Percentiles rank a stretch among this genome's conserved stretches.
These are phyloP conservation scores for Umbelopsis sp. DNA, from an alignment of 192 early-diverging fungal genomes.

Conservation along the genomic window DNA sequence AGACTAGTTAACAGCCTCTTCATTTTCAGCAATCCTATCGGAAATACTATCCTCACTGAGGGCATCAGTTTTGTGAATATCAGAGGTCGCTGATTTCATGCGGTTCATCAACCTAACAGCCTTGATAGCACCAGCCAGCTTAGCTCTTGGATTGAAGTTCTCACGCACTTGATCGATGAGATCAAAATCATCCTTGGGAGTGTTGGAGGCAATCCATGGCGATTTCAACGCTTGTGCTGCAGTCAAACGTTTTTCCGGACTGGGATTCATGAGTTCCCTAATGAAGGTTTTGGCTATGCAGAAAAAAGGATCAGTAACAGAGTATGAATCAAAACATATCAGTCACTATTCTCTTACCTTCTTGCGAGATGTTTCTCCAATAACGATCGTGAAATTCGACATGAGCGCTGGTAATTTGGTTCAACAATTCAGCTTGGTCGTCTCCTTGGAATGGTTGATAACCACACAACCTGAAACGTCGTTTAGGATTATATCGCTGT, in stretches of 20 bases:
- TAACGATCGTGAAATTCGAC: constrained; percentile 73
- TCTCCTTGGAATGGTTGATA: constrained; percentile 77
- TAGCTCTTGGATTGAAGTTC: constrained; percentile 67
- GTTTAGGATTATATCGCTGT: background rate
- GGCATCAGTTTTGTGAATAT: background rate
- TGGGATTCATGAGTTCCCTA: constrained; percentile 58
- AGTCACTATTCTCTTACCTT: constrained; percentile 55
- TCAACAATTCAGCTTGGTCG: constrained; percentile 56
- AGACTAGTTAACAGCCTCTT: background rate
- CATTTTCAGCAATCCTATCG: background rate
- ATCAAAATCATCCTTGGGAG: constrained; percentile 11
- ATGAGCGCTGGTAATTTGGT: constrained; percentile 63
- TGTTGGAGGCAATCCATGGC: constrained; percentile 70
- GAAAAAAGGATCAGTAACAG: background rate
- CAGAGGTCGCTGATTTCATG: constrained; percentile 20
- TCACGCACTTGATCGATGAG: constrained; percentile 84
- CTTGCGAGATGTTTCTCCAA: constrained; percentile 82
- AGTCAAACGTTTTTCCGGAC: constrained; percentile 74
- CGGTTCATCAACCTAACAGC: constrained; percentile 65
- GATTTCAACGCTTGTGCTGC: constrained; percentile 78
- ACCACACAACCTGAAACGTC: constrained; percentile 65
- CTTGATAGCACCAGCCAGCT: constrained; percentile 63
- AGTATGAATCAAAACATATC: background rate
- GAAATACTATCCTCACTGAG: background rate
- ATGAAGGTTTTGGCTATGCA: constrained; percentile 73